Evolutionary conservation across 2,329 filamentous ascomycete genomes (phyloP).

Genomic region (Diaporthe vaccinii): DNA sequence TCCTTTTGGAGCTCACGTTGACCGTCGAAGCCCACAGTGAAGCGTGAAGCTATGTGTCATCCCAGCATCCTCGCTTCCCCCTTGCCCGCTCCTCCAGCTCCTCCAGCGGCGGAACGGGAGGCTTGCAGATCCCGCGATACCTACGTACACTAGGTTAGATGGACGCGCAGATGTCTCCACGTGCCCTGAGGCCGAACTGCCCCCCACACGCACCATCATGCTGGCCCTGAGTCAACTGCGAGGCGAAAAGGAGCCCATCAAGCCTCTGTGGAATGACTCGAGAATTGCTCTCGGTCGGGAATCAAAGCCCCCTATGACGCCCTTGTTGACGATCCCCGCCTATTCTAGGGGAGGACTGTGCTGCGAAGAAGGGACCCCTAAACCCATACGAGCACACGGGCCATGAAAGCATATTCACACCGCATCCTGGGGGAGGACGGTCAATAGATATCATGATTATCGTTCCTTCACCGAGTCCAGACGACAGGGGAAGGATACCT

Average conservation of each 20-base stretch:
- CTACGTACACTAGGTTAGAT: conserved; percentile 4
- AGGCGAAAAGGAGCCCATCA: neutral
- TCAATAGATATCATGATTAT: conserved; percentile 1
- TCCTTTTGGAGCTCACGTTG: neutral
- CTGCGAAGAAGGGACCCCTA: conserved; percentile 11
- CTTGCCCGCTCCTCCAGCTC: conserved; percentile 8
- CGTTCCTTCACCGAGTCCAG: neutral
- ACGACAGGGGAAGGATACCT: neutral
- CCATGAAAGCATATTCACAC: conserved; percentile 18
- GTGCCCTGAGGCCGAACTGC: conserved; percentile 8
- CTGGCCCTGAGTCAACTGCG: conserved; percentile 8
- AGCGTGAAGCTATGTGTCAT: neutral
- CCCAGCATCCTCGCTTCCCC: neutral
- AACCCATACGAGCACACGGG: conserved; percentile 16
- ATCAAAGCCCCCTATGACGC: conserved; percentile 24
- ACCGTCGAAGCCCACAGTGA: neutral
- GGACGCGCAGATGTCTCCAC: neutral
- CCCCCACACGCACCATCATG: neutral
- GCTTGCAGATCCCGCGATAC: conserved; percentile 20
- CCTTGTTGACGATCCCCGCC: conserved; percentile 14
- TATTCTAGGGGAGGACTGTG: neutral
- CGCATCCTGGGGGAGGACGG: neutral
- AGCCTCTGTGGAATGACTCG: conserved; percentile 13
- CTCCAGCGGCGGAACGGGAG: conserved; percentile 24
- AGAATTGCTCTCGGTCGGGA: conserved; percentile 1